Evolutionary conservation across 331 rosid genomes (phyloP).

Genomic region (Prunus yedoensis): DNA sequence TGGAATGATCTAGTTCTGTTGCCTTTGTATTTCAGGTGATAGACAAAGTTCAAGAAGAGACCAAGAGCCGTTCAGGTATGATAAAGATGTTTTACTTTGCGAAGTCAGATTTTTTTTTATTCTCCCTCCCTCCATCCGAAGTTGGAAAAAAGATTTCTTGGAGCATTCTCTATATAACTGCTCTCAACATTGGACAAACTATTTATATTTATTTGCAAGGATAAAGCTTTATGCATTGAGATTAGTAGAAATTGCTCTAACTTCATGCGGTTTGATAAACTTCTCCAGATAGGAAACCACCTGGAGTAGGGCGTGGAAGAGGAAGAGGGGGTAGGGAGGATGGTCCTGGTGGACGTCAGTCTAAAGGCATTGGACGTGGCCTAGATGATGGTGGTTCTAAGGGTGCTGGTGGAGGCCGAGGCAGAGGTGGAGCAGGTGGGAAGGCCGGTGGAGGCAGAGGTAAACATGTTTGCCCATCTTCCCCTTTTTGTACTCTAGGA

Average conservation of each 20-base stretch:
- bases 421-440: constrained; percentile 75
- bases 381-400: constrained; percentile 74
- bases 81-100: neutral
- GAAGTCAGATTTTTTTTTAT: neutral
- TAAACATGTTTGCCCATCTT: constrained; percentile 20
- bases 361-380: constrained; percentile 96
- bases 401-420: constrained; percentile 84
- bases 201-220: neutral
- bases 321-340: constrained; percentile 88
- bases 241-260: constrained; percentile 6
- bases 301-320: constrained; percentile 97
- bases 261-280: constrained; percentile 6
- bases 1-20: neutral
- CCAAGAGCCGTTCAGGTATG: constrained; percentile 62
- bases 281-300: constrained; percentile 87
- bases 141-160: neutral
- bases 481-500: neutral
- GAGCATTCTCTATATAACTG: neutral
- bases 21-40: constrained; percentile 44
- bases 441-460: constrained; percentile 84
- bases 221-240: constrained; percentile 4
- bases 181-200: neutral
- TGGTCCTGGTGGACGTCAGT: constrained; percentile 77
- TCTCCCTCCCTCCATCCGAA: neutral
- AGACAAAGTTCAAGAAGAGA: constrained; percentile 70